Evolutionary conservation across 2,329 filamentous ascomycete genomes (phyloP).

Genomic region (Sclerotinia glacialis): DNA sequence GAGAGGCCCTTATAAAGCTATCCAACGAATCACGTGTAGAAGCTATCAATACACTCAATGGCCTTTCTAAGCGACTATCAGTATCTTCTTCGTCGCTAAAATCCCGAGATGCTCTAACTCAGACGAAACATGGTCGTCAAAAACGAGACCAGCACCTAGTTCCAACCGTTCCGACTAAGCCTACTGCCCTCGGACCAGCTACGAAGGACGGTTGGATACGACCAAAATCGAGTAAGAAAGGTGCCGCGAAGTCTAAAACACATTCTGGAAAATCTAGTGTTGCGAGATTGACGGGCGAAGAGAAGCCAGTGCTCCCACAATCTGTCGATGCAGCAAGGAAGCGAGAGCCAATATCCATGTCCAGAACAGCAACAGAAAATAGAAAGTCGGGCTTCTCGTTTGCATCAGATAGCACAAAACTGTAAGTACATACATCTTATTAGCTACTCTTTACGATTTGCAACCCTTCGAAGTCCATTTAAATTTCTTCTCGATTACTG

Average conservation of each 20-base stretch:
- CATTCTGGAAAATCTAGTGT: not conserved
- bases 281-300: not conserved
- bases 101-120: not conserved
- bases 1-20: slow-evolving; percentile 47
- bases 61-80: slow-evolving; percentile 44
- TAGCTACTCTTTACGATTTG: too few species aligned
- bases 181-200: slow-evolving; percentile 31
- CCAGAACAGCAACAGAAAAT: slow-evolving; percentile 21
- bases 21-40: slow-evolving; percentile 50
- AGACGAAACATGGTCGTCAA: not conserved
- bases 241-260: slow-evolving; percentile 15
- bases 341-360: not conserved
- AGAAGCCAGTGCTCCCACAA: not conserved
- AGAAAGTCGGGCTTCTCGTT: slow-evolving; percentile 41
- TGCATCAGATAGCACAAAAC: slow-evolving; percentile 47
- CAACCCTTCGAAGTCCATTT: too few species aligned
- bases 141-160: not conserved
- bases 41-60: slow-evolving; percentile 49
- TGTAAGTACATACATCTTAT: slow-evolving; percentile 26
- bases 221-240: slow-evolving; percentile 8
- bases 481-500: not conserved
- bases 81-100: slow-evolving; percentile 28
- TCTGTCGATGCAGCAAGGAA: not conserved
- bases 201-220: slow-evolving; percentile 32
- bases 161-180: not conserved